phyloP scores from a whole-genome alignment of 1,284 basidiomycete species.

The Entoloma clypeatum region DNA sequence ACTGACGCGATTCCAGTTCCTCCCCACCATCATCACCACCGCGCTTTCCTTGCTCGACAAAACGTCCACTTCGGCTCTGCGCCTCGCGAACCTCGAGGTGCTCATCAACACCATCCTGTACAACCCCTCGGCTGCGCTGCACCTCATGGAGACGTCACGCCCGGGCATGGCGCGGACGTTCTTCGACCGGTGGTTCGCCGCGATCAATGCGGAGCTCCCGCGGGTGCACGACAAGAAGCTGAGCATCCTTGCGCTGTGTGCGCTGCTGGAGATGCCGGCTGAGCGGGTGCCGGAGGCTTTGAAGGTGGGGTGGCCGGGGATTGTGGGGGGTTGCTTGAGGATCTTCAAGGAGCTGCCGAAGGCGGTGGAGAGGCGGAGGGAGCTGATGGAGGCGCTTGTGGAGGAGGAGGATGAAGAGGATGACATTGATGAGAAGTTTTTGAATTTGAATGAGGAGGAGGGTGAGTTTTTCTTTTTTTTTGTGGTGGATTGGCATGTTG shows the following conservation, averaged over 20 bases:
- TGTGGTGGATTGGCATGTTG: not conserved
- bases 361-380: slow-evolving; percentile 62
- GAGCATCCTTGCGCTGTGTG: slow-evolving; percentile 71
- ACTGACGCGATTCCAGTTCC: slow-evolving; percentile 25
- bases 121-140: slow-evolving; percentile 75
- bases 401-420: slow-evolving; percentile 61
- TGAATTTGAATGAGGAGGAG: slow-evolving; percentile 73
- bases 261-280: slow-evolving; percentile 66
- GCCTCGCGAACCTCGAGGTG: slow-evolving; percentile 78
- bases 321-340: slow-evolving; percentile 64
- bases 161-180: slow-evolving; percentile 61
- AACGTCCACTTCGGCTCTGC: slow-evolving; percentile 59
- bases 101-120: slow-evolving; percentile 84
- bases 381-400: slow-evolving; percentile 53
- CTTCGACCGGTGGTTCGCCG: slow-evolving; percentile 78
- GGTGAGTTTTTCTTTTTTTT: slow-evolving; percentile 37
- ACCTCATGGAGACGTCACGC: slow-evolving; percentile 64
- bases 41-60: slow-evolving; percentile 57
- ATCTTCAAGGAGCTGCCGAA: slow-evolving; percentile 74
- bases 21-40: slow-evolving; percentile 56
- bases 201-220: slow-evolving; percentile 65
- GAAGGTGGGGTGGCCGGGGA: slow-evolving; percentile 68
- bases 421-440: slow-evolving; percentile 53
- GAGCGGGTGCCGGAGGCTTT: slow-evolving; percentile 53
- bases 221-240: slow-evolving; percentile 93